Conservation (phyloP, 257 asterid genomes). For the Nicotiana benthamiana region DNA sequence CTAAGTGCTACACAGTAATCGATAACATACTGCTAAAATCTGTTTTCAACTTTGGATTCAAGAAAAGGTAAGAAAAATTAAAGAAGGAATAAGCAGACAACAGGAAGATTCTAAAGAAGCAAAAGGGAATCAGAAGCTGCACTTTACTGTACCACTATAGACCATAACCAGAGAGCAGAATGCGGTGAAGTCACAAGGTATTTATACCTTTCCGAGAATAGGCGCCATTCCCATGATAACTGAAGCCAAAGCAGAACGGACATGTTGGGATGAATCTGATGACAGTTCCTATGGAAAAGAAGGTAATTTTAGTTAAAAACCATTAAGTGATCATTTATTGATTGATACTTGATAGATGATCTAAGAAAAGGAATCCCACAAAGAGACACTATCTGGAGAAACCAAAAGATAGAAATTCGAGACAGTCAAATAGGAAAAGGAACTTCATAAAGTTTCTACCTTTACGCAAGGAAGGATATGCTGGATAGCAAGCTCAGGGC, state of each 20-base stretch:
- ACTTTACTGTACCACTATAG: neutral
- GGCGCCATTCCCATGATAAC: constrained; percentile 45
- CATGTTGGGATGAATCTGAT: constrained; percentile 40
- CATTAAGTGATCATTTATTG: neutral
- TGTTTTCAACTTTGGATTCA: neutral
- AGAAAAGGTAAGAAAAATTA: neutral
- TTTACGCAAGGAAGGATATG: constrained; percentile 37
- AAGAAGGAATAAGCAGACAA: neutral
- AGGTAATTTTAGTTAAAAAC: neutral
- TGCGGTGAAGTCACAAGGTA: neutral
- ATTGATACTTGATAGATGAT: neutral
- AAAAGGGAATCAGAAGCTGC: neutral
- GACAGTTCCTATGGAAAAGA: constrained; percentile 24
- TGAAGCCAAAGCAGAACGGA: constrained; percentile 42
- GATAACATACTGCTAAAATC: neutral
- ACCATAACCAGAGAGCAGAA: neutral
- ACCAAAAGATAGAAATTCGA: neutral
- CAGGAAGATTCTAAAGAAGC: neutral
- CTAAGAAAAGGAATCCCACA: neutral
- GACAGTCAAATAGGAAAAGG: neutral
- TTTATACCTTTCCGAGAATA: constrained; percentile 32
- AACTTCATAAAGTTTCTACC: constrained; percentile 16
- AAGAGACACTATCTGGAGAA: neutral
- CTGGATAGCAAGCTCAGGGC: constrained; percentile 33
- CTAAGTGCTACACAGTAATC: neutral